Evolutionary conservation across 139 green algal species (phyloP), one percentile per base, ranked within the genome.

Genomic region (Yamagishiella unicocca): DNA sequence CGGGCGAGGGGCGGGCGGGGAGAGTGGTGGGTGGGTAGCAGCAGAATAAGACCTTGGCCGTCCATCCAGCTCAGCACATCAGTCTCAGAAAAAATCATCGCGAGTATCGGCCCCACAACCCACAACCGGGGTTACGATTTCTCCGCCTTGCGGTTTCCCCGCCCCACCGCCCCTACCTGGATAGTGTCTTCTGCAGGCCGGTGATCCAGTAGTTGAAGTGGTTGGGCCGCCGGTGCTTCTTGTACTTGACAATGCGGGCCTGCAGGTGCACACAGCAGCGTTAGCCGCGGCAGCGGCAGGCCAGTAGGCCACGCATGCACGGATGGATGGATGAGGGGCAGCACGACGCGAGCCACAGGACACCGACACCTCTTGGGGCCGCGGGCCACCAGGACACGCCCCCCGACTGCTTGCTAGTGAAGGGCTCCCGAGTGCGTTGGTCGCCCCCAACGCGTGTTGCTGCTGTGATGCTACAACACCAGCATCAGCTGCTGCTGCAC

Each of bases 201-300:
- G 88, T 91, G 50, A 91, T 86, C 82, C 82, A 91, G 78, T 81
- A 91, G 55, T 91, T 91, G 87, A 88, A 91, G 72, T 88, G 79
- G 81, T 88, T 72, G 38, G 71, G 81, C 1, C 87, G 80, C 35
- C 82, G 82, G 72, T 91, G 87, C 71, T 91, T 91, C 68, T 88
- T 84, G 81, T 91, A 88, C 61, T 81, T 78, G 50, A 91, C 87
- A 29, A 91, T 88, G 58, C 87, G 78, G 1, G 87, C 87, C 73
- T 78, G 68, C 24, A 14, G n/a, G 42, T n/a, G 42, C 9, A 6
- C 38, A 21, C 50, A 58, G 50, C 50, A 58, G 50, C 50, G 17
- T 12, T 17, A 58, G 50, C 50, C 12, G 50, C 50, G 17, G 50
- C 50, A 58, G 50, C 14, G n/a, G n/a, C n/a, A n/a, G n/a, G n/a